A percentile compares a stretch with the other conserved stretches of the same genome.
Evolutionary conservation across 805 yeast genomes (phyloP).

Genomic region (Teunomyces kruisii): DNA sequence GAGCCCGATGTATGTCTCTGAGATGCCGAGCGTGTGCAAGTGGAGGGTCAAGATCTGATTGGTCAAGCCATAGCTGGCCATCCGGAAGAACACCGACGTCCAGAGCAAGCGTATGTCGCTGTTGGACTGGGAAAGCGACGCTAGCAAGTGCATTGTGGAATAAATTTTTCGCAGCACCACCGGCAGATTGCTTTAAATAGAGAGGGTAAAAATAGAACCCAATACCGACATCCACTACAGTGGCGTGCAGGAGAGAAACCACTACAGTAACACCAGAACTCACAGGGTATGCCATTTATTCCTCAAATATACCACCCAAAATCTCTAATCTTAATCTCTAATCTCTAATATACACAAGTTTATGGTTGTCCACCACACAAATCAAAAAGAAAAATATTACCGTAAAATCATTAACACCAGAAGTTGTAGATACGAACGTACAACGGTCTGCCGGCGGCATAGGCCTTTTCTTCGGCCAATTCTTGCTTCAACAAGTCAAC

Average conservation of each 20-base stretch:
- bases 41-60: conserved; percentile 76
- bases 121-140: conserved; percentile 38
- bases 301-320: neutral
- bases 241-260: too few relatives aligned
- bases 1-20: conserved; percentile 62
- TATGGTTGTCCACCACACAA: too few relatives aligned
- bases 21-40: conserved; percentile 52
- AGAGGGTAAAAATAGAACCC: too few relatives aligned
- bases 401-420: conserved; percentile 12
- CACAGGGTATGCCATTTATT: neutral
- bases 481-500: conserved; percentile 12
- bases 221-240: too few relatives aligned
- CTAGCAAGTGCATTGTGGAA: conserved; percentile 30
- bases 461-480: conserved; percentile 17
- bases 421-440: conserved; percentile 20
- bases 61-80: conserved; percentile 74
- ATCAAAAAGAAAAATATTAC: too few relatives aligned
- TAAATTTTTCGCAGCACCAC: too few relatives aligned
- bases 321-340: too few relatives aligned
- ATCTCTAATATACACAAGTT: neutral
- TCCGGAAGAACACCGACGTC: conserved; percentile 65
- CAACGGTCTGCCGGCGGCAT: conserved; percentile 18
- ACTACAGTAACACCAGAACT: too few relatives aligned
- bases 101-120: conserved; percentile 64
- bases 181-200: too few relatives aligned